Base-by-base conservation (phyloP, 2,329 filamentous ascomycete species). In the Teratosphaeriaceae sp. region DNA sequence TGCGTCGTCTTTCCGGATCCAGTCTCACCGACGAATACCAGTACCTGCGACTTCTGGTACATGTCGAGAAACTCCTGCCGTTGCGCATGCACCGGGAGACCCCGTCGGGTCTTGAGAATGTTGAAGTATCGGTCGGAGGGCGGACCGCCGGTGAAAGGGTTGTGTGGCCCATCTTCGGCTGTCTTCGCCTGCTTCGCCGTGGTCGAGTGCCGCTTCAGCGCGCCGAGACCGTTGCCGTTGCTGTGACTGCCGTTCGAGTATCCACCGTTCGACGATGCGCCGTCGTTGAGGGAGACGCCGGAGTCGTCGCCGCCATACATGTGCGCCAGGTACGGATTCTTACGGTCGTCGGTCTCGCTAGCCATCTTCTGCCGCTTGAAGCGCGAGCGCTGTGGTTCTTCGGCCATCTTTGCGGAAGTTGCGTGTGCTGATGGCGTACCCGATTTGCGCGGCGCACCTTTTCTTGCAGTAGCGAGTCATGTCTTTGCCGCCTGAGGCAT, bases 1-100 rank as follows among this genome's bases (percentile, higher is more conserved):
- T 98, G 92, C 0, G 92, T 98, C 3, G 92, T 98, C 73, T 98
- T 98, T 71, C 92, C 92, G 53, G 92, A 98, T 79, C 94, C 92
- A 7, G 92, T 98, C 74, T 98, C 92, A 72, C 92, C 92, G 52
- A 98, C 92, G 60, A 98, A 96, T 58, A 98, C 92, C 48, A 98
- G 80, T 55, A 98, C 96, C 69, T 98, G 92, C 19, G 83, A 87
- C 58, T 84, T 80, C 59, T 98, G 94, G 69, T 94, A 98, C 60
- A 94, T 79, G 61, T 89, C 73, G 47, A 98, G 76, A 63, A 98
- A 98, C 64, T 98, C 92, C 56, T 67, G 86, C 75, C 88, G 82
- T 67, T 98, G 92, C 61, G 88, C 83, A 67, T 94, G 83, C 33
- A 98, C 92, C 12, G 92, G 92, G 48, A 98, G 76, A 56, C 88